Percentiles rank a stretch among this genome's conserved stretches.
Conservation (phyloP, 768 basidiomycete genomes). For the Termitomyces titanicus region DNA sequence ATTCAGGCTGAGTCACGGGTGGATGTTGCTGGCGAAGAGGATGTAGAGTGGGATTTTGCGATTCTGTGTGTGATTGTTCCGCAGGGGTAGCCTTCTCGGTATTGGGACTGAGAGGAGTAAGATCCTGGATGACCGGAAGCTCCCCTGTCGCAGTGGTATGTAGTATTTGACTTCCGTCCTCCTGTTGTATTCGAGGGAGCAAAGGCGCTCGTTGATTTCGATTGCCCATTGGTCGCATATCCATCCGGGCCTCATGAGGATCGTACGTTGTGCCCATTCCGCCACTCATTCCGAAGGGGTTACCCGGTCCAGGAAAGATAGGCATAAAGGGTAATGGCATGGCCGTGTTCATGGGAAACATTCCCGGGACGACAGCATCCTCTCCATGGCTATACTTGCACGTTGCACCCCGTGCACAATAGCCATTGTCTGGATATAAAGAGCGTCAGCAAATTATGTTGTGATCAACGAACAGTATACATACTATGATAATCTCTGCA, state of each 20-base stretch:
- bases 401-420: slow-evolving; percentile 80
- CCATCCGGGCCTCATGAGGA: slow-evolving; percentile 77
- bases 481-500: slow-evolving; percentile 93
- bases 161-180: slow-evolving; percentile 41
- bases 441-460: not conserved
- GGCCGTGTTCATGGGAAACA: slow-evolving; percentile 53
- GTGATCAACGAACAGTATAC: slow-evolving; percentile 25
- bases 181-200: slow-evolving; percentile 51
- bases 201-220: slow-evolving; percentile 53
- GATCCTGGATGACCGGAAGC: slow-evolving; percentile 79
- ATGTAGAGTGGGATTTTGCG: slow-evolving; percentile 25
- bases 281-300: slow-evolving; percentile 50
- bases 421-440: slow-evolving; percentile 69
- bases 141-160: slow-evolving; percentile 56
- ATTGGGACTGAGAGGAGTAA: slow-evolving; percentile 55
- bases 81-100: slow-evolving; percentile 25
- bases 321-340: slow-evolving; percentile 62
- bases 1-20: not conserved
- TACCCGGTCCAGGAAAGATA: slow-evolving; percentile 56
- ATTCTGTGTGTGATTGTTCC: slow-evolving; percentile 17
- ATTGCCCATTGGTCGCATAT: slow-evolving; percentile 57
- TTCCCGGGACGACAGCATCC: slow-evolving; percentile 72
- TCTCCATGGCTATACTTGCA: slow-evolving; percentile 95
- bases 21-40: slow-evolving; percentile 16
- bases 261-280: slow-evolving; percentile 58